Evolutionary conservation across 768 basidiomycete genomes (phyloP).

Genomic region (Boletus tomentosulus): DNA sequence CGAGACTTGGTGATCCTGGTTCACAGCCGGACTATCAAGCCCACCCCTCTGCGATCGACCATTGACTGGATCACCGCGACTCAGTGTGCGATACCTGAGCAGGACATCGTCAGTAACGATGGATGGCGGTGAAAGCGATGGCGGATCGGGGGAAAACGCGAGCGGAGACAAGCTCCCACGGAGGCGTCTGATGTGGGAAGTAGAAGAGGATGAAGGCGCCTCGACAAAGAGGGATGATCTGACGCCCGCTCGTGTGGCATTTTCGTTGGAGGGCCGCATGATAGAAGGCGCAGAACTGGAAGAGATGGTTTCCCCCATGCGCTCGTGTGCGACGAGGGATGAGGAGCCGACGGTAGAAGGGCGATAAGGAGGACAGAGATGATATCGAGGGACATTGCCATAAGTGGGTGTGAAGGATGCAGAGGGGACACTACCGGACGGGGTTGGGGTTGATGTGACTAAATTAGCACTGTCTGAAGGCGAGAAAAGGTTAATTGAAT

Average conservation of each 20-base stretch:
- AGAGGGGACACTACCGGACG: slow-evolving; percentile 7
- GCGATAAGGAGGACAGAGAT: slow-evolving; percentile 24
- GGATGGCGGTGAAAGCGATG: slow-evolving; percentile 10
- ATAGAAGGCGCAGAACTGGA: slow-evolving; percentile 10
- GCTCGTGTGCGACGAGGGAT: slow-evolving; percentile 15
- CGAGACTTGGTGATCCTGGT: slow-evolving; percentile 1
- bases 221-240: slow-evolving; percentile 14
- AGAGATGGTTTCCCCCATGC: slow-evolving; percentile 8
- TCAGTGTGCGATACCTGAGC: slow-evolving; percentile 10
- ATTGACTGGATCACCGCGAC: background rate
- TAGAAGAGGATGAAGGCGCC: background rate
- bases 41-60: slow-evolving; percentile 6
- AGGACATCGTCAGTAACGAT: slow-evolving; percentile 14
- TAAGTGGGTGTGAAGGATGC: slow-evolving; percentile 16
- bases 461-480: slow-evolving; percentile 10
- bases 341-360: slow-evolving; percentile 8
- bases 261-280: slow-evolving; percentile 19
- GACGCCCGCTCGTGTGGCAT: slow-evolving; percentile 1
- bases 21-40: slow-evolving; percentile 3
- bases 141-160: slow-evolving; percentile 16
- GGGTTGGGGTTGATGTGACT: background rate
- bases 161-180: slow-evolving; percentile 27
- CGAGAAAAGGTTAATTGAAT: slow-evolving; percentile 9
- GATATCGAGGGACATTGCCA: slow-evolving; percentile 22
- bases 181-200: slow-evolving; percentile 9